phyloP scores from a whole-genome alignment of 2,329 filamentous ascomycete species.

The Alternaria triticimaculans region DNA sequence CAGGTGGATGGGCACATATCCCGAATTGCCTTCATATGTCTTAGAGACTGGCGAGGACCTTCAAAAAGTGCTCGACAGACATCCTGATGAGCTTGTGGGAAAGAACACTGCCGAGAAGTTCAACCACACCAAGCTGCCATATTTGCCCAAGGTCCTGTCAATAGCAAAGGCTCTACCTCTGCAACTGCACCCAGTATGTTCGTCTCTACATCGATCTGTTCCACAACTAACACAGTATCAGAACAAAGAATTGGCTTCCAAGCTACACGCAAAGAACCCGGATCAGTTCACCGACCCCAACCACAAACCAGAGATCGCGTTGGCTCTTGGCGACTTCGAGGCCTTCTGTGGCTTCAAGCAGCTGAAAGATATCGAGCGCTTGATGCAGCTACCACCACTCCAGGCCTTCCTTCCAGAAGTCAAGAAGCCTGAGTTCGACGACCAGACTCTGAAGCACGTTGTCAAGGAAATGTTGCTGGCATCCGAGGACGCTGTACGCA shows the following conservation, averaged over 20 bases:
- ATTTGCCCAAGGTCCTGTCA: conserved; percentile 77
- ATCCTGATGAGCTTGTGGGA: conserved; percentile 69
- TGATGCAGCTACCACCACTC: conserved; percentile 65
- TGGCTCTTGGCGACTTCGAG: conserved; percentile 75
- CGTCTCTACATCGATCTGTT: neutral
- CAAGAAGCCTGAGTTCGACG: conserved; percentile 57
- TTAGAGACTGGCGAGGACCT: conserved; percentile 68
- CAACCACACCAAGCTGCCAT: conserved; percentile 69
- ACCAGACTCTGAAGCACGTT: conserved; percentile 64
- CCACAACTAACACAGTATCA: conserved; percentile 16
- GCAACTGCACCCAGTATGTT: conserved; percentile 69
- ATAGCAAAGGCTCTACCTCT: conserved; percentile 77
- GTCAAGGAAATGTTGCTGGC: conserved; percentile 63
- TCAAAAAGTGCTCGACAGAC: conserved; percentile 66
- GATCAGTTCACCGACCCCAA: conserved; percentile 73
- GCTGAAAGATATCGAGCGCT: conserved; percentile 62
- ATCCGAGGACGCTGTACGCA: conserved; percentile 59
- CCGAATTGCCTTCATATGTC: conserved; percentile 70
- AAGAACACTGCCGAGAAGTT: conserved; percentile 66
- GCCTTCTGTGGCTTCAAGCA: conserved; percentile 79
- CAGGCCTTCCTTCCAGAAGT: conserved; percentile 59
- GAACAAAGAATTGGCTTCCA: conserved; percentile 69
- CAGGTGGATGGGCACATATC: conserved; percentile 78
- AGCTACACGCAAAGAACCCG: conserved; percentile 70
- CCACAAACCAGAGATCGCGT: conserved; percentile 81